Base-by-base conservation (phyloP, 164 flowering plant genomes). In the Saururus chinensis region DNA sequence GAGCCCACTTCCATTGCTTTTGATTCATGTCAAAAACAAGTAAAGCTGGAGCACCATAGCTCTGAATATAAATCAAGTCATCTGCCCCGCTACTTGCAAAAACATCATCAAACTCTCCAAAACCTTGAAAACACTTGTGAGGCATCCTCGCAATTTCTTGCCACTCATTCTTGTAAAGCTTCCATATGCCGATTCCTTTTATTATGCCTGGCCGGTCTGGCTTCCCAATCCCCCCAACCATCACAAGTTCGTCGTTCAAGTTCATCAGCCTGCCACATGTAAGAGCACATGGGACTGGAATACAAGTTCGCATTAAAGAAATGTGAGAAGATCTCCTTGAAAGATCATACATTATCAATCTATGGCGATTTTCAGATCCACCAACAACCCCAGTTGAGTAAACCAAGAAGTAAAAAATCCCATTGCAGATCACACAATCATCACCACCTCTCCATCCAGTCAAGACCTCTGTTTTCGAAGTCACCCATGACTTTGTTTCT, bases 201-300 rank as follows among this genome's bases (percentile, higher is more conserved):
- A 92, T 89, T 37, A 89, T 85, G 73, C 80, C 98, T 0, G 86
- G 76, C 35, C 96, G 74, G 53, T 89, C 95, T 11, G 59, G 84
- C 70, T 84, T 89, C 41, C 96, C 95, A 20, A 92, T 87, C 25
- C 98, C 98, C 42, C 98, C 98, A 0, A 92, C 98, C 95, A 92
- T 84, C 22, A 92, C 87, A 59, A 92, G 74, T 78, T 77, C 85
- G 65, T 80, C 96, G 60, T 81, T 85, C 42, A 88, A 77, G 65
- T 88, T 87, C 97, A 90, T 88, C 66, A 93, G 66, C 0, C 97
- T 81, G 0, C 98, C 98, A 63, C 97, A 88, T 0, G 98, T 93
- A 20, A 93, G 84, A 61, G 92, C 69, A 60, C 89, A 88, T 48
- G 98, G 98, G 1, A 82, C 85, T 0, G 89, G 82, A 19, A 93